Base-by-base conservation (phyloP, 225 moss, liverwort and hornwort genomes). In the Asterella californica region DNA sequence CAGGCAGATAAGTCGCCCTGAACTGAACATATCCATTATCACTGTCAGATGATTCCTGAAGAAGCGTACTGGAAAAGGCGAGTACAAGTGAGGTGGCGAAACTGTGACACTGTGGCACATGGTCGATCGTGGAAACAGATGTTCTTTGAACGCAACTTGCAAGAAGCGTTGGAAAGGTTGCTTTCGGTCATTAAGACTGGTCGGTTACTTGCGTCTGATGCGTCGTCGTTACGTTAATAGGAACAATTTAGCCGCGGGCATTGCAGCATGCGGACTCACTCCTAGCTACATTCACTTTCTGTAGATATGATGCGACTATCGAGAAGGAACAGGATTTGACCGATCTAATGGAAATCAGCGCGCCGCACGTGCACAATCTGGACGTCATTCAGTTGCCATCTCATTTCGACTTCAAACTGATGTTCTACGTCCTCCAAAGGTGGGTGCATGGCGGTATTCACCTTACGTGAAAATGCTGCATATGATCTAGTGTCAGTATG, bases 101-200 rank as follows among this genome's bases (percentile, higher is more conserved):
- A 93, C 79, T 90, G 91, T 2, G 82, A 97, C 50, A 76, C 88
- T 37, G 83, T 83, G 38, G 91, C 89, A 15, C 94, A 94, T 74
- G 94, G 94, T 55, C 83, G 87, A 63, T 94, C 93, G 2, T 97
- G 97, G 97, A 94, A 97, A 82, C 97, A 97, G 79, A 78, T 92
- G 11, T 97, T 88, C 76, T 97, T 93, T 80, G 97, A 97, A 53
- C 85, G 90, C 45, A 97, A 94, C 70, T 29, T 97, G 0, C 87
- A 81, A 71, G 91, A 90, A 50, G 80, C 81, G 18, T 81, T 97
- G 18, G 94, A 97, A 86, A 90, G 87, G 96, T 96, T 19, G 18
- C 21, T 64, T 65, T 19, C 59, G 15, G 9, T 37, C 76, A 33
- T 61, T 17, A 11, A 14, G 27, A 15, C 2, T 48, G 9, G 27